Conservation (phyloP, 768 basidiomycete genomes). For the Xerocomellus intermedius region DNA sequence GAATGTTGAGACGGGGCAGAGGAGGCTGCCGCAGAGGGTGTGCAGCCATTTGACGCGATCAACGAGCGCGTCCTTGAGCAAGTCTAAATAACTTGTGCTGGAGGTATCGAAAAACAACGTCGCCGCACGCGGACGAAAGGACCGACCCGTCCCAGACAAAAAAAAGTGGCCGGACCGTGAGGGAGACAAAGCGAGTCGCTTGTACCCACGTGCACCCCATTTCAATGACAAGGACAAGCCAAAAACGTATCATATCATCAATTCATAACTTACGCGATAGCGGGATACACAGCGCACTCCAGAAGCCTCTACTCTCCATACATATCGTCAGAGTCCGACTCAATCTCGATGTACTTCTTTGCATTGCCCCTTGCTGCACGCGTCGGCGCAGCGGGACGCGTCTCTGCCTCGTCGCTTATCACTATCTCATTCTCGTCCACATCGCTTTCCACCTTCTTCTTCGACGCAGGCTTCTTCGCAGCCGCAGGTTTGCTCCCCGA, state of each 20-base stretch:
- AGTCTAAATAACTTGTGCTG: too few relatives aligned
- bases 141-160: neutral
- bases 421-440: constrained; percentile 41
- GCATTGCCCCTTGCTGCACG: constrained; percentile 48
- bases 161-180: too few relatives aligned
- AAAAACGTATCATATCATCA: neutral
- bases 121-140: neutral
- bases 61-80: too few relatives aligned
- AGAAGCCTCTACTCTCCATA: constrained; percentile 35
- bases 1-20: constrained; percentile 58
- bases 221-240: neutral
- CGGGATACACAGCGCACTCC: too few relatives aligned
- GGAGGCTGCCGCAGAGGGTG: constrained; percentile 47
- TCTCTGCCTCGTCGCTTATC: constrained; percentile 44
- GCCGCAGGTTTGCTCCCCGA: constrained; percentile 60
- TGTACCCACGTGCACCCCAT: neutral
- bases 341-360: constrained; percentile 66
- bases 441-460: constrained; percentile 40
- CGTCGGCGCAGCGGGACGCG: constrained; percentile 41
- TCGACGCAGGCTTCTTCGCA: constrained; percentile 47
- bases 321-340: constrained; percentile 48
- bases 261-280: too few relatives aligned
- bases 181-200: constrained; percentile 7
- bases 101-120: too few relatives aligned
- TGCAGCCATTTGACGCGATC: constrained; percentile 23